phyloP scores from a whole-genome alignment of 1,139 yeast genomes.

The Pichia inconspicua region DNA sequence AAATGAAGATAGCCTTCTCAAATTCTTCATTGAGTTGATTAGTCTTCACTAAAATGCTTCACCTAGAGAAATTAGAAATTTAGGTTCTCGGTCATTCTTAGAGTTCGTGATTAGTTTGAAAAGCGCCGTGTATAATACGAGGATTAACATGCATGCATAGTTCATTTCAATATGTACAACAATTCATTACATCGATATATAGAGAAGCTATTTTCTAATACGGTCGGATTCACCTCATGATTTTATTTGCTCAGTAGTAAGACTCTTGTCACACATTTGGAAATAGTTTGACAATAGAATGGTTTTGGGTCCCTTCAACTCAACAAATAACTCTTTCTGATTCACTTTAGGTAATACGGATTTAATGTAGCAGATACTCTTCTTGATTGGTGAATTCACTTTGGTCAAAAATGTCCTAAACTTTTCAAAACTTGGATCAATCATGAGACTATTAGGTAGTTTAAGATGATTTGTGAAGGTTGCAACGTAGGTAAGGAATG shows the following conservation, averaged over 20 bases:
- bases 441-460: conserved; percentile 1
- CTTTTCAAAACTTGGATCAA: conserved; percentile 3
- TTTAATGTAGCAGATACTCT: background rate
- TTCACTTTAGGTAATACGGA: background rate
- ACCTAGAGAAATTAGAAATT: no score
- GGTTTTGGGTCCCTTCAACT: conserved; percentile 24
- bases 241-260: conserved; percentile 20
- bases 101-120: no score
- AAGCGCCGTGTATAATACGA: no score
- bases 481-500: background rate
- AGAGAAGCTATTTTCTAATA: no score
- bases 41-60: background rate
- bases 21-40: background rate
- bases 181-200: no score
- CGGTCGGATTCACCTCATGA: conserved; percentile 4
- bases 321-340: conserved; percentile 4
- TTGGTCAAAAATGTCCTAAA: background rate
- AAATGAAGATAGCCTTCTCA: background rate
- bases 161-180: no score
- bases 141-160: no score
- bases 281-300: conserved; percentile 22
- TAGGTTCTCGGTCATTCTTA: no score
- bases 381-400: background rate
- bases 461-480: conserved; percentile 3
- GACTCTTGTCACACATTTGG: conserved; percentile 17